phyloP scores from a whole-genome alignment of 805 yeast genomes.

The Myxozyma vanderwaltii region DNA sequence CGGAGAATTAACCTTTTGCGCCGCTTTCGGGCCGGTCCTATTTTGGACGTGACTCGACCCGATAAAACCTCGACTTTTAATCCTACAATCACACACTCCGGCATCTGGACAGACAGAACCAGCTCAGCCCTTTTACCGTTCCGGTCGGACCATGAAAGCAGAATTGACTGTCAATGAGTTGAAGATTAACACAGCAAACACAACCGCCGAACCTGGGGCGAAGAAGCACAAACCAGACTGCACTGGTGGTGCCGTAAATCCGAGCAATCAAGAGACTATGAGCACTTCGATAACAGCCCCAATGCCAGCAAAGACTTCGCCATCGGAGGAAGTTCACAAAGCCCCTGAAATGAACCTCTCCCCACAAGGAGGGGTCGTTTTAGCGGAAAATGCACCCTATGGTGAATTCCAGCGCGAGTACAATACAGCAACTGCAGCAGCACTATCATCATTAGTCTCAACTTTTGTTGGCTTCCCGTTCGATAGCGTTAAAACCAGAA shows the following conservation, averaged over 20 bases:
- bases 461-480: constrained; percentile 79
- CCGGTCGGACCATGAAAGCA: neutral
- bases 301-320: neutral
- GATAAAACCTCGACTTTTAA: no score
- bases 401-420: constrained; percentile 26
- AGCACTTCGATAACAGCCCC: neutral
- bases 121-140: neutral
- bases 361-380: neutral
- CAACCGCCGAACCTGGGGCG: neutral
- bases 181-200: neutral
- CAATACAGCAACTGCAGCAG: constrained; percentile 55
- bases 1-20: no score
- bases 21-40: no score
- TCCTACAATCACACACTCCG: neutral
- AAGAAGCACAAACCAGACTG: neutral
- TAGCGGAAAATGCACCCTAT: neutral
- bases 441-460: constrained; percentile 61
- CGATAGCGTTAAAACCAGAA: constrained; percentile 83
- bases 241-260: neutral
- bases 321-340: neutral
- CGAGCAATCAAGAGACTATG: neutral
- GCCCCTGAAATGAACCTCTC: neutral
- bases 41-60: neutral
- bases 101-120: neutral
- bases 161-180: neutral